Base-by-base conservation (phyloP, 129 eudicot species). In the Heracleum sosnowskyi region DNA sequence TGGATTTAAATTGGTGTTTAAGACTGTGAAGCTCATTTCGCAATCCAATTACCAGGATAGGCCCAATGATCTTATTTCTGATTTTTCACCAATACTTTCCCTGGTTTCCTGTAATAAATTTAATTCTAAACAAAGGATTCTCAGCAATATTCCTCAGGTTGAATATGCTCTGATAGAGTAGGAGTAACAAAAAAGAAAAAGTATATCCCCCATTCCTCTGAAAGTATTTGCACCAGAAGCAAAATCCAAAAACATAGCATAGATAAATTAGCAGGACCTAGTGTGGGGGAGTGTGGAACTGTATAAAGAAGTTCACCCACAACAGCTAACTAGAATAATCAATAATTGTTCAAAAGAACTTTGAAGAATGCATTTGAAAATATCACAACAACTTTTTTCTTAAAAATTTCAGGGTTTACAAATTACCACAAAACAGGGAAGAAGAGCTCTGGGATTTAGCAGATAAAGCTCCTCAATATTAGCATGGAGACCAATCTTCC, bases 401-500 rank as follows among this genome's bases (percentile, higher is more conserved):
- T 33, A 62, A 72, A 73, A 9, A 31, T 64, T 76, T 83, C 85
- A 94, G 62, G 85, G 81, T 85, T 90, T 96, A 85, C 97, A 96
- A 68, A 96, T 90, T 22, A 96, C 99, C 81, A 93, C 96, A 81
- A 93, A 93, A 80, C 98, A 93, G 77, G 98, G 98, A 75, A 93
- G 90, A 51, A 93, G 92, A 85, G 98, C 98, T 84, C 80, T 91
- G 24, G 98, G 89, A 81, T 88, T 91, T 53, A 93, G 96, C 91
- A 93, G 88, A 82, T 93, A 93, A 53, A 93, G 97, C 86, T 91
- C 98, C 86, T 93, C 98, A 55, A 91, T 89, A 77, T 90, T 96
- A 60, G 95, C 86, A 89, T 96, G 91, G 7, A 89, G 85, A n/a
- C 99, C 99, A 0, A 96, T 92, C 85, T 96, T 96, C 51, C 99